A percentile compares a stretch with the other conserved stretches of the same genome.
phyloP scores from a whole-genome alignment of 495 filamentous ascomycete species.

The Aspergillus carlsbadensis region DNA sequence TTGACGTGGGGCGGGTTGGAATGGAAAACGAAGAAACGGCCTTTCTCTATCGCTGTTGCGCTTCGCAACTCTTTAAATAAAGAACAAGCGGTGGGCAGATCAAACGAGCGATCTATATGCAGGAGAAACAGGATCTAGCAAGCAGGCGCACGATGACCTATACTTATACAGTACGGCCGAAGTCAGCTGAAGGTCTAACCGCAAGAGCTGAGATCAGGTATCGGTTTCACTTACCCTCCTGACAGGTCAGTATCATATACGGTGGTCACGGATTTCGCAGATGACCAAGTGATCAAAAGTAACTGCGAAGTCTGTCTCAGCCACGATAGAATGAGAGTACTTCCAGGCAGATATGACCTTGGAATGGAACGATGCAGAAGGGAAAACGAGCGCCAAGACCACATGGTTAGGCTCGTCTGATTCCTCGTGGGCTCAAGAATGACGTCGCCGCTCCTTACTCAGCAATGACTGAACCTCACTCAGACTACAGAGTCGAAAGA shows the following conservation, averaged over 20 bases:
- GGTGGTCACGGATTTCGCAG: background rate
- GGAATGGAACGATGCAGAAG: conserved; percentile 3
- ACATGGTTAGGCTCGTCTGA: conserved; percentile 17
- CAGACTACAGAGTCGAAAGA: background rate
- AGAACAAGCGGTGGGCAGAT: background rate
- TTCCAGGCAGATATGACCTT: background rate
- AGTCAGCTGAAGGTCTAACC: conserved; percentile 16
- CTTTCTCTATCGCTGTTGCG: background rate
- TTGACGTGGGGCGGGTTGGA: background rate
- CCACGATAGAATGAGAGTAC: conserved; percentile 1
- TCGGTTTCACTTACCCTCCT: conserved; percentile 5
- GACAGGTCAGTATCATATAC: background rate
- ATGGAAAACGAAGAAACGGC: conserved; percentile 1
- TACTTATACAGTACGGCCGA: background rate
- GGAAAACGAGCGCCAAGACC: conserved; percentile 5
- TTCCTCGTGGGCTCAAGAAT: conserved; percentile 24
- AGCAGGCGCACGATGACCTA: conserved; percentile 8
- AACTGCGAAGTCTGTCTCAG: background rate
- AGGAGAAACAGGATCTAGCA: conserved; percentile 2
- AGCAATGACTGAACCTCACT: background rate
- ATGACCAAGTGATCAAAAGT: conserved; percentile 1
- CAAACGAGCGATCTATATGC: conserved; percentile 9
- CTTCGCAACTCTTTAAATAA: background rate
- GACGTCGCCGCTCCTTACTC: conserved; percentile 27
- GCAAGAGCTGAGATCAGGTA: conserved; percentile 3